These are phyloP conservation scores for Blastomyces gilchristii DNA, from an alignment of 2,329 filamentous ascomycete genomes.

Conservation along the genomic window DNA sequence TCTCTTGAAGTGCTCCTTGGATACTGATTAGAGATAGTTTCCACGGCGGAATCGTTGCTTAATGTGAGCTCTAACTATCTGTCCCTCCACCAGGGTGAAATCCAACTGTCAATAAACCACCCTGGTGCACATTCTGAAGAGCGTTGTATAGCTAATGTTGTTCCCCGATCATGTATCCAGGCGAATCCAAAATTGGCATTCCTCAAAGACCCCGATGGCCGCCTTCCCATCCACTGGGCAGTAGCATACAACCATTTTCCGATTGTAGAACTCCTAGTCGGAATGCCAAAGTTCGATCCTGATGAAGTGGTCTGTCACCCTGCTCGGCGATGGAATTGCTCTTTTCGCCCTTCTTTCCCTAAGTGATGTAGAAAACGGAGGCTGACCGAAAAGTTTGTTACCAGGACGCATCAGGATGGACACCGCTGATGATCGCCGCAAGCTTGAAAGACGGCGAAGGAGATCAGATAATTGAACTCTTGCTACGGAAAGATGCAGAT, in stretches of 20 bases:
- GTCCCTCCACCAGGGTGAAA: conserved; percentile 9
- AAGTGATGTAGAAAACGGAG: background rate
- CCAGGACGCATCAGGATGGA: conserved; percentile 42
- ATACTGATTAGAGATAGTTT: conserved; percentile 41
- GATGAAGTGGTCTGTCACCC: conserved; percentile 56
- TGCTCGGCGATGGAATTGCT: background rate
- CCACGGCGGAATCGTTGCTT: conserved; percentile 63
- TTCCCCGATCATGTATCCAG: conserved; percentile 34
- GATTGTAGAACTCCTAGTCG: conserved; percentile 62
- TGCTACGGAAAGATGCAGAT: conserved; percentile 40
- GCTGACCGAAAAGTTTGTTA: background rate
- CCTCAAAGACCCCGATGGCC: conserved; percentile 71
- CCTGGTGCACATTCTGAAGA: background rate
- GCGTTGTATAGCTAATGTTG: conserved; percentile 1
- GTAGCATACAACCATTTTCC: conserved; percentile 68
- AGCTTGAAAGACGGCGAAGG: conserved; percentile 39
- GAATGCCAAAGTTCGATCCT: conserved; percentile 65
- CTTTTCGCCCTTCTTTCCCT: background rate
- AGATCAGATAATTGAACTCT: conserved; percentile 35
- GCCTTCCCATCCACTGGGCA: conserved; percentile 90
- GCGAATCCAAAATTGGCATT: conserved; percentile 68
- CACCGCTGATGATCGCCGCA: conserved; percentile 41
- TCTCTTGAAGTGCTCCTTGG: background rate
- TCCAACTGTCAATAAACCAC: background rate
- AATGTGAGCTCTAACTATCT: conserved; percentile 43